Conservation (phyloP, 1,284 basidiomycete species). For the Papiliotrema fonsecae region DNA sequence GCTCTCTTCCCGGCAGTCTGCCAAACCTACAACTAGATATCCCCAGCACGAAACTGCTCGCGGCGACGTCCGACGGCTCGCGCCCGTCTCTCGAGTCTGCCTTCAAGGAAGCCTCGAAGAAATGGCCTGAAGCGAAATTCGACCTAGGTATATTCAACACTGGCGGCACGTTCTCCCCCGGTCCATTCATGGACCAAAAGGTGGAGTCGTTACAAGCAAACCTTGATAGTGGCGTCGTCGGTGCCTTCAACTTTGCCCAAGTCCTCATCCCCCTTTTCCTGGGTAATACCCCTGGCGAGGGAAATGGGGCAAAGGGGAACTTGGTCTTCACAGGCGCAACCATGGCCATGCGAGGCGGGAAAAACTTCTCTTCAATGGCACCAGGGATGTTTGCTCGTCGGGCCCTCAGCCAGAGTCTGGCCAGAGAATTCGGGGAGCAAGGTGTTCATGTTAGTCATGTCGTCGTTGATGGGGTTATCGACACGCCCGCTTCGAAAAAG, state of each 20-base stretch:
- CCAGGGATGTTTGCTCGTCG: conserved; percentile 37
- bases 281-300: conserved; percentile 6
- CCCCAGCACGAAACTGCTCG: conserved; percentile 19
- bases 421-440: conserved; percentile 48
- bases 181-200: conserved; percentile 31
- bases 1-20: conserved; percentile 38
- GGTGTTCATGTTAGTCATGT: conserved; percentile 49
- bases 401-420: conserved; percentile 38
- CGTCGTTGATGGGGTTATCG: conserved; percentile 47
- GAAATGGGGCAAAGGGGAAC: conserved; percentile 18
- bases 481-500: conserved; percentile 32
- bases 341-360: conserved; percentile 30
- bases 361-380: conserved; percentile 33
- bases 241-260: conserved; percentile 34
- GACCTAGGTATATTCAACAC: conserved; percentile 43
- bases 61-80: conserved; percentile 28
- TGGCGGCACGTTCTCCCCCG: conserved; percentile 25
- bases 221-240: conserved; percentile 24
- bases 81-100: conserved; percentile 23
- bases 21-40: conserved; percentile 22
- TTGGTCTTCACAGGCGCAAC: conserved; percentile 46
- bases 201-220: conserved; percentile 25
- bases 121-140: conserved; percentile 31
- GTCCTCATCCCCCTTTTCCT: conserved; percentile 34
- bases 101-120: conserved; percentile 24